Conservation (phyloP, 345 rosid species). For the Aquilaria yunnanensis region DNA sequence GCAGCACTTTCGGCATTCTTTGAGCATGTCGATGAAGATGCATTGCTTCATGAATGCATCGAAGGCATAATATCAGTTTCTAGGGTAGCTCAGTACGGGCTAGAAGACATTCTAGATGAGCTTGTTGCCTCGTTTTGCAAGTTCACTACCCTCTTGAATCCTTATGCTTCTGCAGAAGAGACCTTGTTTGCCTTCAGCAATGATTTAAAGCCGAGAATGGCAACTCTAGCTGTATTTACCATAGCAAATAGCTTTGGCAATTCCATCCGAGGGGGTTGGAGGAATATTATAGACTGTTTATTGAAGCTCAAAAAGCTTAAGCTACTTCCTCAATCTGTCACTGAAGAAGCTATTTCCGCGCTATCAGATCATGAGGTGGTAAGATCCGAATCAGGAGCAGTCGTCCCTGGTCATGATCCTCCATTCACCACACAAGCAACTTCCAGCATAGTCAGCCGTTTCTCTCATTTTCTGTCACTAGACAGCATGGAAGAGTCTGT, state of each 20-base stretch:
- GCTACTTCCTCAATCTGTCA: conserved; percentile 71
- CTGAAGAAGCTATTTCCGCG: conserved; percentile 44
- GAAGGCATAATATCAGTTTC: conserved; percentile 82
- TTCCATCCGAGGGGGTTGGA: conserved; percentile 86
- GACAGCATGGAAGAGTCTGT: conserved; percentile 74
- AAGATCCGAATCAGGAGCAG: conserved; percentile 34
- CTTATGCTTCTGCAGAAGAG: conserved; percentile 85
- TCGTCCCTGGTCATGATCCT: conserved; percentile 32
- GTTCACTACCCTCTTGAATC: conserved; percentile 76
- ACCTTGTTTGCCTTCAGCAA: conserved; percentile 76
- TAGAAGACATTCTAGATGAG: conserved; percentile 85
- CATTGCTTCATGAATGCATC: conserved; percentile 79
- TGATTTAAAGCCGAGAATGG: conserved; percentile 86
- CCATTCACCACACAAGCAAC: conserved; percentile 28
- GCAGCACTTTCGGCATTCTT: conserved; percentile 84
- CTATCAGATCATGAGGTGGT: conserved; percentile 21
- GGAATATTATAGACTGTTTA: conserved; percentile 80
- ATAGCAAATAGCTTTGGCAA: conserved; percentile 77
- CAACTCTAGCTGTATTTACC: conserved; percentile 81
- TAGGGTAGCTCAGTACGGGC: conserved; percentile 70
- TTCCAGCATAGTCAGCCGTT: conserved; percentile 41
- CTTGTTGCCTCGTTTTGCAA: conserved; percentile 78
- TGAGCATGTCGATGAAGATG: conserved; percentile 89
- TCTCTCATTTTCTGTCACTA: conserved; percentile 69
- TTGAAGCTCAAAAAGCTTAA: conserved; percentile 81